Percentiles rank a stretch among this genome's conserved stretches.
phyloP scores from a whole-genome alignment of 805 yeast species.

The Ogataea henricii region DNA sequence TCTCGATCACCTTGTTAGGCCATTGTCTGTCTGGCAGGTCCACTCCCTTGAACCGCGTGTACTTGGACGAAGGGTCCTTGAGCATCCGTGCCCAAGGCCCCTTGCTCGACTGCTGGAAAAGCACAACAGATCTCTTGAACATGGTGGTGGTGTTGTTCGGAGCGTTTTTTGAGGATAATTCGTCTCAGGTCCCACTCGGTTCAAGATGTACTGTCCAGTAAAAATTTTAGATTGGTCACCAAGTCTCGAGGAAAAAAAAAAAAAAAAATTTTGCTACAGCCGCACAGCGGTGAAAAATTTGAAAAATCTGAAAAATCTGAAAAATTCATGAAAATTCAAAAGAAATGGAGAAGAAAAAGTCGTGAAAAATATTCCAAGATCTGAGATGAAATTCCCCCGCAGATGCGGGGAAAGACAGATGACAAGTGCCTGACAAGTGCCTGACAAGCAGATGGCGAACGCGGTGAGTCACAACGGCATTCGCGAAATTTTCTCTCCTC shows the following conservation, averaged over 20 bases:
- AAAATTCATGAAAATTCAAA: no score
- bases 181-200: no score
- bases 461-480: no score
- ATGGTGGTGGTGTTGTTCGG: slow-evolving; percentile 15
- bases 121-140: slow-evolving; percentile 33
- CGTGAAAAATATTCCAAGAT: slow-evolving; percentile 34
- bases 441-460: no score
- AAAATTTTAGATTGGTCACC: slow-evolving; percentile 2
- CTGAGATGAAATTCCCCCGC: no score
- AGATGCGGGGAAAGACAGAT: no score
- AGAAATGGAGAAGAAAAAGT: neutral
- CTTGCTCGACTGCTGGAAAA: slow-evolving; percentile 31
- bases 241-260: slow-evolving; percentile 1
- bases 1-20: slow-evolving; percentile 66
- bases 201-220: neutral
- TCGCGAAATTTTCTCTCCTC: no score
- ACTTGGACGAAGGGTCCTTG: slow-evolving; percentile 66
- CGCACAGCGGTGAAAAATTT: slow-evolving; percentile 11
- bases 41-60: slow-evolving; percentile 56
- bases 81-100: slow-evolving; percentile 53
- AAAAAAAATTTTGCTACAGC: neutral
- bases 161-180: no score
- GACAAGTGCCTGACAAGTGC: no score
- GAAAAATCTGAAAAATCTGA: slow-evolving; percentile 7
- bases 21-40: slow-evolving; percentile 64